These are phyloP conservation scores for Polyporus arcularius DNA, from an alignment of 768 basidiomycete genomes.

Conservation along the genomic window DNA sequence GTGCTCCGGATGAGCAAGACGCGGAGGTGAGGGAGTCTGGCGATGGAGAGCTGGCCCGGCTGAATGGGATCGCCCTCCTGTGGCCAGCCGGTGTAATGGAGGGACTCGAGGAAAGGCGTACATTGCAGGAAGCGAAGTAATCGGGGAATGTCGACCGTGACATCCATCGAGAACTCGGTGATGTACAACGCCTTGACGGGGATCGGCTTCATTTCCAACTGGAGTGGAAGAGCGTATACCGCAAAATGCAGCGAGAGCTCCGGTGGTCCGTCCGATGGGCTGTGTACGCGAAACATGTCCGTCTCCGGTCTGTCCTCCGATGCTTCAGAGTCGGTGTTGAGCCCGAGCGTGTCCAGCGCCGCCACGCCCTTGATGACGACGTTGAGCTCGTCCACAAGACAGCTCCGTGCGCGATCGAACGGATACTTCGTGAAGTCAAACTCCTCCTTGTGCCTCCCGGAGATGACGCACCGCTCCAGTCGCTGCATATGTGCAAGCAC, in stretches of 20 bases:
- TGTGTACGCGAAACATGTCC: slow-evolving; percentile 12
- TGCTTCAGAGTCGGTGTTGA: slow-evolving; percentile 10
- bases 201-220: slow-evolving; percentile 46
- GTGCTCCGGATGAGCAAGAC: slow-evolving; percentile 58
- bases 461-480: slow-evolving; percentile 56
- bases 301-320: slow-evolving; percentile 14
- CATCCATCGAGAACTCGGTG: slow-evolving; percentile 45
- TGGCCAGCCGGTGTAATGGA: slow-evolving; percentile 57
- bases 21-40: slow-evolving; percentile 58
- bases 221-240: slow-evolving; percentile 50
- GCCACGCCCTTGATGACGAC: slow-evolving; percentile 23
- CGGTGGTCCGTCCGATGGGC: slow-evolving; percentile 8
- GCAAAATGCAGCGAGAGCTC: slow-evolving; percentile 47
- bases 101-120: slow-evolving; percentile 61
- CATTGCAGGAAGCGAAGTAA: slow-evolving; percentile 62
- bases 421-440: slow-evolving; percentile 31
- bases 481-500: slow-evolving; percentile 57
- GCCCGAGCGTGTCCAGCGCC: slow-evolving; percentile 12
- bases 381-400: slow-evolving; percentile 26
- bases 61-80: slow-evolving; percentile 40
- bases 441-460: slow-evolving; percentile 35
- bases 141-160: slow-evolving; percentile 45
- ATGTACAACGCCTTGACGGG: slow-evolving; percentile 61
- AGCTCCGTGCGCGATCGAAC: slow-evolving; percentile 12
- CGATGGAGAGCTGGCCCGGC: slow-evolving; percentile 37